A percentile compares a stretch with the other conserved stretches of the same genome.
phyloP scores from a whole-genome alignment of 2,329 filamentous ascomycete genomes.

The Verticillium zaregamsianum region DNA sequence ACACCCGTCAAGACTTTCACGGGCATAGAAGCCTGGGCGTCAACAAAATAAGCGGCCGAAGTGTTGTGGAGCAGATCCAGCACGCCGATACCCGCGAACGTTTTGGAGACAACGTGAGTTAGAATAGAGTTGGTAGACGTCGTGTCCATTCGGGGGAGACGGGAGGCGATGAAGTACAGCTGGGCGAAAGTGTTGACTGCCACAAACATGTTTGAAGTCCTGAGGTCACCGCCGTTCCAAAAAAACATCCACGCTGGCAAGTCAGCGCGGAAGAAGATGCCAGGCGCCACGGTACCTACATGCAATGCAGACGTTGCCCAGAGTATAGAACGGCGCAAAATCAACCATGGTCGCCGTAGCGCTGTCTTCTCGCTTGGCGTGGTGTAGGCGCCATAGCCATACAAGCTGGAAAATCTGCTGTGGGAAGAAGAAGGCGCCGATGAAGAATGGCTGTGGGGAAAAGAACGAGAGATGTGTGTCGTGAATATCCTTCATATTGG shows the following conservation, averaged over 20 bases:
- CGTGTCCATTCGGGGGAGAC: constrained; percentile 45
- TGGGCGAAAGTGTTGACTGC: constrained; percentile 51
- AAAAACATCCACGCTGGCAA: constrained; percentile 54
- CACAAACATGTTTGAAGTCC: constrained; percentile 51
- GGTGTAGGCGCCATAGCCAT: constrained; percentile 54
- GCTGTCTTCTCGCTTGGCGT: constrained; percentile 26
- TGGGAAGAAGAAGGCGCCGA: constrained; percentile 57
- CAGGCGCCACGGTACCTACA: constrained; percentile 29
- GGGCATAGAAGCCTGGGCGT: constrained; percentile 36
- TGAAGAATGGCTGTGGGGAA: constrained; percentile 54
- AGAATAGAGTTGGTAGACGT: constrained; percentile 45
- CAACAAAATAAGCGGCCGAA: constrained; percentile 49
- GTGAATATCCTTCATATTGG: constrained; percentile 57
- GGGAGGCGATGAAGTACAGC: constrained; percentile 46
- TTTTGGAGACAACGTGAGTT: constrained; percentile 54
- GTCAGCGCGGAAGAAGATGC: not conserved
- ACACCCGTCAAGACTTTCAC: constrained; percentile 50
- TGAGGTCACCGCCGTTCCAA: constrained; percentile 50
- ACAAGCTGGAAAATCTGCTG: constrained; percentile 55
- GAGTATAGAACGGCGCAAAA: constrained; percentile 49
- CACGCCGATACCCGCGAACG: constrained; percentile 56
- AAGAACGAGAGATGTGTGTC: constrained; percentile 55
- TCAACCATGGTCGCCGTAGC: constrained; percentile 42
- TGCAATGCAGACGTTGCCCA: constrained; percentile 57
- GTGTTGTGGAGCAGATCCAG: constrained; percentile 57